phyloP scores from a whole-genome alignment of 106 monocot species.

The Acanthochlamys bracteata region DNA sequence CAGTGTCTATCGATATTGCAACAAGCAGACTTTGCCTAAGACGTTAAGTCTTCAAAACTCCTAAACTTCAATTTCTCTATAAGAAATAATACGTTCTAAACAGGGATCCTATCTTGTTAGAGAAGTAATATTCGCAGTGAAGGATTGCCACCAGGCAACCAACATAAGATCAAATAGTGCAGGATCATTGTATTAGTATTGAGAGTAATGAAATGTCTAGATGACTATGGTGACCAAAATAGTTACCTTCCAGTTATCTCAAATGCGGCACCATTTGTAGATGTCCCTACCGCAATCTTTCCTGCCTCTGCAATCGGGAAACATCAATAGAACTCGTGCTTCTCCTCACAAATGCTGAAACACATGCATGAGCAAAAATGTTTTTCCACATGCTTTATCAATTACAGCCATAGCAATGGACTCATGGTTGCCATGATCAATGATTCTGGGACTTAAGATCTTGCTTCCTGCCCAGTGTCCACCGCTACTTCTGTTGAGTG shows the following conservation, averaged over 20 bases:
- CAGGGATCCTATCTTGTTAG: too few species aligned
- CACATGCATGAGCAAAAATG: neutral
- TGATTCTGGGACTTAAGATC: constrained; percentile 8
- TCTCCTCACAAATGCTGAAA: neutral
- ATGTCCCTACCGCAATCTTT: constrained; percentile 83
- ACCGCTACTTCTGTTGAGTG: neutral
- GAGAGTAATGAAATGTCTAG: too few species aligned
- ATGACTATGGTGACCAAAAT: neutral
- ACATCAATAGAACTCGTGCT: neutral
- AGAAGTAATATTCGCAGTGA: too few species aligned
- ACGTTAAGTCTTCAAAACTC: too few species aligned
- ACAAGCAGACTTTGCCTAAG: too few species aligned
- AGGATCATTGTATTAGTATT: too few species aligned
- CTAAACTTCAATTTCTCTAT: too few species aligned
- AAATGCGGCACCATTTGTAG: constrained; percentile 94
- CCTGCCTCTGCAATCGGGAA: constrained; percentile 41
- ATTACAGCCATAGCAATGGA: constrained; percentile 94
- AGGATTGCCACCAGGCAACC: too few species aligned
- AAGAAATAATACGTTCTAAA: too few species aligned
- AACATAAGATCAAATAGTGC: too few species aligned
- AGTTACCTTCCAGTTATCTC: constrained; percentile 79
- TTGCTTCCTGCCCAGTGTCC: constrained; percentile 3
- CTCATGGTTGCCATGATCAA: constrained; percentile 54
- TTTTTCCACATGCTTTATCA: constrained; percentile 45
- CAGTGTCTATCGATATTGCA: too few species aligned